Evolutionary conservation across 164 flowering plant genomes (phyloP).

Genomic region (Tetracentron sinense): DNA sequence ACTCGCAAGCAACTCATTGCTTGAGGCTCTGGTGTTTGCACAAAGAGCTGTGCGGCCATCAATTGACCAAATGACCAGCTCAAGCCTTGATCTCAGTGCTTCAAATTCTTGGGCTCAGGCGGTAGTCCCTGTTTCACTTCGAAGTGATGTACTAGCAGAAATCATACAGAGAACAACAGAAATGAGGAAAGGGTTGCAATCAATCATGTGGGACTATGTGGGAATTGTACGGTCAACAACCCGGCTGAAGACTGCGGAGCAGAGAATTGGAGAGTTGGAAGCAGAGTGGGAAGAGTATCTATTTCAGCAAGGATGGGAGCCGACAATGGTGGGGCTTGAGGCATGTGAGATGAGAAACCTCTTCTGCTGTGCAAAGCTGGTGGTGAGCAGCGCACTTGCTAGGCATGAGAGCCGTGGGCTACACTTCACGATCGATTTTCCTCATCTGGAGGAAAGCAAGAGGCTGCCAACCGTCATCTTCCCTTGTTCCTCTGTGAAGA

Average conservation of each 20-base stretch:
- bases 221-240: conserved; percentile 85
- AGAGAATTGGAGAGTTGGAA: conserved; percentile 65
- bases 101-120: conserved; percentile 60
- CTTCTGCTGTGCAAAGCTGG: conserved; percentile 87
- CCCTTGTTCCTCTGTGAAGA: conserved; percentile 48
- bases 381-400: conserved; percentile 83
- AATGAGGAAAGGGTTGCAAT: conserved; percentile 61
- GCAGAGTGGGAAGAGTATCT: conserved; percentile 73
- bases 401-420: conserved; percentile 97
- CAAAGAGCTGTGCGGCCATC: conserved; percentile 86
- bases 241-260: conserved; percentile 63
- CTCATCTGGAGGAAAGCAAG: conserved; percentile 76
- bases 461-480: conserved; percentile 82
- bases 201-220: conserved; percentile 86
- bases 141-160: conserved; percentile 27
- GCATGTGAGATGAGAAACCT: conserved; percentile 95
- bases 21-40: conserved; percentile 95
- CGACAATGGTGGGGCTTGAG: conserved; percentile 80
- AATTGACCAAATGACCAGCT: conserved; percentile 51
- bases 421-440: conserved; percentile 85
- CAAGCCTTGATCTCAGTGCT: conserved; percentile 27
- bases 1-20: conserved; percentile 92
- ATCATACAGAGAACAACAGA: conserved; percentile 42
- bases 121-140: conserved; percentile 46
- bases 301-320: conserved; percentile 74